Base-by-base conservation (phyloP, 1,139 yeast species). In the Taphrina pruni region DNA sequence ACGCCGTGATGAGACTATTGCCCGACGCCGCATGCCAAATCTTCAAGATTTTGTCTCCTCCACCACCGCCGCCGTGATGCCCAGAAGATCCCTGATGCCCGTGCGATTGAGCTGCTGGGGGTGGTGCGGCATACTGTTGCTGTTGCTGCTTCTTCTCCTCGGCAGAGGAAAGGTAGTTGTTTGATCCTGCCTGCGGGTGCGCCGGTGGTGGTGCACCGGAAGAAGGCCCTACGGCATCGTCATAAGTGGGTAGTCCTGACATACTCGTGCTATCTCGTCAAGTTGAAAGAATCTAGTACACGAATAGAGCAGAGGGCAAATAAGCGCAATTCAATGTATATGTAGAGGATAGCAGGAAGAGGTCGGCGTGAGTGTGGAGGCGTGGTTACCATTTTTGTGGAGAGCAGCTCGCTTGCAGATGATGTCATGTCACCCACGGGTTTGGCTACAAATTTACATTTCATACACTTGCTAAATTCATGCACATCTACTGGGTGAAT, bases 1-100 rank as follows among this genome's bases (percentile, higher is more conserved):
- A 52, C n/a, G 62, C 62, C 39, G 62, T 58, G 43, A 58, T 9
- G 38, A 58, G 62, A 36, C 62, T 58, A 39, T 58, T 58, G n/a
- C 62, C 62, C 54, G 62, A 58, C 2, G 62, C 54, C 9, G 62
- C 62, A 45, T 58, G 62, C 62, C 62, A 58, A 36, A 58, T 58
- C 62, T 58, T 58, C 43, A 58, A 17, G 1, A 43, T 12, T 20
- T 58, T 58, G 12, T 11, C 54, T 14, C 54, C 62, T 6, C 26
- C 52, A 12, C 41, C 52, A 6, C 21, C 12, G 26, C 45, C 41
- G 8, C 48, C 48, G 48, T 45, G 48, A 9, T 50, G 55, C 8
- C 36, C 55, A 2, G 32, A 26, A 26, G 32, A 26, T 26, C 48
- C 48, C 17, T 45, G 48, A 9, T 50, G 55, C 8, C 36, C 55